Conservation (phyloP, 495 filamentous ascomycete genomes). For the Penicillium ucsense region DNA sequence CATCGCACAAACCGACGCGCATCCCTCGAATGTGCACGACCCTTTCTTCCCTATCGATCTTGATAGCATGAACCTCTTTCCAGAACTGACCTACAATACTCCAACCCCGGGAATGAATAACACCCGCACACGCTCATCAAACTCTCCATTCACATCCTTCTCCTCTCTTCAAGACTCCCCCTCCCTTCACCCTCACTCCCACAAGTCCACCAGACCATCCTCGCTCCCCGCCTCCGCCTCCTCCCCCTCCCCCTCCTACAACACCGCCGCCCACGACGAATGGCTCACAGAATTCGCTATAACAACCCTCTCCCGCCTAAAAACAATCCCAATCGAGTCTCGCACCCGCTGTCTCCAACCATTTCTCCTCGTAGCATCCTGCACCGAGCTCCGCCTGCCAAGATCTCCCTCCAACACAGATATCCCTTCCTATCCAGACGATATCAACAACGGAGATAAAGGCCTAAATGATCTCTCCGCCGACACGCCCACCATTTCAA, state of each 20-base stretch:
- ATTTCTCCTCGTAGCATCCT: constrained; percentile 41
- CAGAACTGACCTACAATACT: constrained; percentile 10
- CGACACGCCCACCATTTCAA: constrained; percentile 25
- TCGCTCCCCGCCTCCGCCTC: not conserved
- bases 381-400: constrained; percentile 40
- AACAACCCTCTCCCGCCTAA: constrained; percentile 41
- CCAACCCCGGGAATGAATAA: not conserved
- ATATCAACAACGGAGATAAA: not conserved
- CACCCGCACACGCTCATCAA: not conserved
- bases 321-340: constrained; percentile 42
- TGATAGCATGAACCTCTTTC: constrained; percentile 15
- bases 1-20: constrained; percentile 2
- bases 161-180: constrained; percentile 2
- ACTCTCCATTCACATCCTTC: not conserved
- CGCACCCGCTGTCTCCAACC: constrained; percentile 47
- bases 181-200: not conserved
- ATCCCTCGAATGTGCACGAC: constrained; percentile 5
- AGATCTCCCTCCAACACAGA: not conserved
- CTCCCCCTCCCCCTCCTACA: not conserved
- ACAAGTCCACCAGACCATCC: no score
- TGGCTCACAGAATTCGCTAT: constrained; percentile 46
- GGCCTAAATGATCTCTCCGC: constrained; percentile 5
- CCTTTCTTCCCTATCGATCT: constrained; percentile 24
- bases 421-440: not conserved
- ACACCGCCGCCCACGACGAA: constrained; percentile 20